Evolutionary conservation across 2,329 filamentous ascomycete genomes (phyloP).

Genomic region (Penicillium sp.): DNA sequence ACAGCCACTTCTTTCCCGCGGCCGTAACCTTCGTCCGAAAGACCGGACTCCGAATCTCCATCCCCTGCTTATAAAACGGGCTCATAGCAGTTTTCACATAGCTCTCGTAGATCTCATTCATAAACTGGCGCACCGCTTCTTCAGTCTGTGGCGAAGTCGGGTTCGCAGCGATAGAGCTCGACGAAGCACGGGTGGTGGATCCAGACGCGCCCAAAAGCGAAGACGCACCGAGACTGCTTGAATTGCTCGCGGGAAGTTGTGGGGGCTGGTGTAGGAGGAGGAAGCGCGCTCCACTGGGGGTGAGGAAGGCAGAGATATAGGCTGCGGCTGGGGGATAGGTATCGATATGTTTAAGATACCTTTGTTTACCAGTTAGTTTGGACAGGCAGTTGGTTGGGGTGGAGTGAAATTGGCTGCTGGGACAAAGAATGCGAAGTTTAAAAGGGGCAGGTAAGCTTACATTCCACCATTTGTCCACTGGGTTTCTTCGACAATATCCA

Average conservation of each 20-base stretch:
- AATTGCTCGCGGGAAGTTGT: slow-evolving; percentile 39
- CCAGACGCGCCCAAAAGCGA: slow-evolving; percentile 32
- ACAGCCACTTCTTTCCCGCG: slow-evolving; percentile 91
- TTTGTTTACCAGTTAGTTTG: slow-evolving; percentile 35
- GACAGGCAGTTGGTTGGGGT: neutral
- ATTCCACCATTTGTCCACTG: slow-evolving; percentile 88
- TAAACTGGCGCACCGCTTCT: slow-evolving; percentile 93
- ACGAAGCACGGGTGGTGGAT: slow-evolving; percentile 48
- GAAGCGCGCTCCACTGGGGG: slow-evolving; percentile 89
- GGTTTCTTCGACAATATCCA: slow-evolving; percentile 94
- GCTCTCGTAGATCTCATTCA: slow-evolving; percentile 91
- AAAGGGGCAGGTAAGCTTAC: slow-evolving; percentile 50
- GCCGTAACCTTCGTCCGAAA: slow-evolving; percentile 80
- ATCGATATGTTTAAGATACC: slow-evolving; percentile 96
- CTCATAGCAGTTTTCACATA: slow-evolving; percentile 98
- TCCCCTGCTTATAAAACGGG: slow-evolving; percentile 86
- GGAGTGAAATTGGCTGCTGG: neutral
- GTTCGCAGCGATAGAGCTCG: slow-evolving; percentile 76
- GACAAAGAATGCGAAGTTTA: too few species aligned
- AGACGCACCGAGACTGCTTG: slow-evolving; percentile 26
- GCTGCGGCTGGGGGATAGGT: slow-evolving; percentile 82
- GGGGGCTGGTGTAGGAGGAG: slow-evolving; percentile 85
- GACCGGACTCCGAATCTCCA: slow-evolving; percentile 80
- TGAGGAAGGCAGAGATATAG: slow-evolving; percentile 93
- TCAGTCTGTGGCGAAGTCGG: slow-evolving; percentile 88